A percentile compares a stretch with the other conserved stretches of the same genome.
These are phyloP conservation scores for Penicillium sp. DNA, from an alignment of 2,329 filamentous ascomycete species.

Conservation along the genomic window DNA sequence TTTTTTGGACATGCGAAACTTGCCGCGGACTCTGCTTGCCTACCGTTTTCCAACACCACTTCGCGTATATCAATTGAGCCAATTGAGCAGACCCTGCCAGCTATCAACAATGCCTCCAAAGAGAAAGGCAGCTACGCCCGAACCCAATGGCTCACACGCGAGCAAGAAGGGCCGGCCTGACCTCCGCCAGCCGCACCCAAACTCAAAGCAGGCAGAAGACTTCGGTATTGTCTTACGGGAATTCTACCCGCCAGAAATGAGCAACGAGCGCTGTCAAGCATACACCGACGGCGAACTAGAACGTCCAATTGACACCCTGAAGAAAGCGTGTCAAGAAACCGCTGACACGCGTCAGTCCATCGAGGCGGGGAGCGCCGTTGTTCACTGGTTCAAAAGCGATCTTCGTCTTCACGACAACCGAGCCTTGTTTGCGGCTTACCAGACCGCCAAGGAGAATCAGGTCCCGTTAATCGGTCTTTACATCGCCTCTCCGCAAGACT, in stretches of 20 bases:
- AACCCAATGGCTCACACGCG: slow-evolving; percentile 7
- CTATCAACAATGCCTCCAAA: slow-evolving; percentile 26
- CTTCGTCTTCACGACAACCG: slow-evolving; percentile 74
- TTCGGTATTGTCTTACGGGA: slow-evolving; percentile 69
- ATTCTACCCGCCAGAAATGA: slow-evolving; percentile 87
- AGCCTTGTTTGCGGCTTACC: slow-evolving; percentile 65
- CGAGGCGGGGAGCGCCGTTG: slow-evolving; percentile 61
- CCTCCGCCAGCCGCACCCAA: slow-evolving; percentile 30
- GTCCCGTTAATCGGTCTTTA: slow-evolving; percentile 76
- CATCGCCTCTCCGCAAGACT: slow-evolving; percentile 79
- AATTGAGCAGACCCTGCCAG: neutral
- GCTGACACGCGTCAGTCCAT: slow-evolving; percentile 54
- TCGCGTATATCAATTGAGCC: neutral
- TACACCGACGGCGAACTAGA: slow-evolving; percentile 71
- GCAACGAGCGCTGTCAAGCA: slow-evolving; percentile 70
- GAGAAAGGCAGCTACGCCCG: slow-evolving; percentile 23
- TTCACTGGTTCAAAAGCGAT: slow-evolving; percentile 92
- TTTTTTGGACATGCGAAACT: neutral
- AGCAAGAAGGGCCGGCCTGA: slow-evolving; percentile 22
- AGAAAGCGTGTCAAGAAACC: slow-evolving; percentile 64
- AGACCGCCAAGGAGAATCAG: slow-evolving; percentile 65
- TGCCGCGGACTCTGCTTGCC: neutral
- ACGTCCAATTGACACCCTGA: slow-evolving; percentile 71
- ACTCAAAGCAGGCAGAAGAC: slow-evolving; percentile 45
- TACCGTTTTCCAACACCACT: neutral